Conservation (phyloP, 169 alveolate species). For the Cyclospora cayetanensis region DNA sequence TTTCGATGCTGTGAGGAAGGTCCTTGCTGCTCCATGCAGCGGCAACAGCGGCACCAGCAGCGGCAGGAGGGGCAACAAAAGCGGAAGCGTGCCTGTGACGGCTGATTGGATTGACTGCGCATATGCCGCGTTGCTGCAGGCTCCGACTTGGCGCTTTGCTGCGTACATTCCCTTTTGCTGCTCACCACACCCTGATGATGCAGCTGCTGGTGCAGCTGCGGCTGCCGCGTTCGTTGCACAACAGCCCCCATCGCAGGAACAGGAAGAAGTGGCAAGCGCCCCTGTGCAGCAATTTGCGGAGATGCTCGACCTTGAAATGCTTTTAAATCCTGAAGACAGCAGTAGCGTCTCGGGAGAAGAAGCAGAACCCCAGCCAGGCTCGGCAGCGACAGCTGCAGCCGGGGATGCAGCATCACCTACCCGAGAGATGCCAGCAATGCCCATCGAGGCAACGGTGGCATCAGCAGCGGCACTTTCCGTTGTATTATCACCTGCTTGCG, state of each 20-base stretch:
- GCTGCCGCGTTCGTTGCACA: background rate
- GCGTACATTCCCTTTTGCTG: background rate
- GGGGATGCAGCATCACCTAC: background rate
- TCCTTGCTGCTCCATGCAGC: background rate
- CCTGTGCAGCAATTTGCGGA: background rate
- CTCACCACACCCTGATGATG: background rate
- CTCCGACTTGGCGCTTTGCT: background rate
- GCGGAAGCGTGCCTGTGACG: background rate
- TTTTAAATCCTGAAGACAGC: background rate
- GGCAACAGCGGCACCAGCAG: background rate
- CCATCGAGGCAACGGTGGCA: background rate
- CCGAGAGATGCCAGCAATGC: too few species aligned
- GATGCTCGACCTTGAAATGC: background rate
- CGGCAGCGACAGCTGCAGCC: background rate
- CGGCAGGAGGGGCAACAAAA: background rate
- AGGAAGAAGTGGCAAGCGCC: background rate
- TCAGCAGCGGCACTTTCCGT: background rate
- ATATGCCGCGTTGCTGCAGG: background rate
- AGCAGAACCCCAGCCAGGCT: background rate
- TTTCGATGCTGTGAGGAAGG: background rate
- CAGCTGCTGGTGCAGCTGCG: background rate
- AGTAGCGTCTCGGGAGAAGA: background rate
- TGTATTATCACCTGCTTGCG: background rate
- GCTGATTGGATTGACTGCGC: background rate
- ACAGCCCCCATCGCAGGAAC: background rate